A percentile compares a stretch with the other conserved stretches of the same genome.
phyloP scores from a whole-genome alignment of 768 basidiomycete species.

The Russula emetica region DNA sequence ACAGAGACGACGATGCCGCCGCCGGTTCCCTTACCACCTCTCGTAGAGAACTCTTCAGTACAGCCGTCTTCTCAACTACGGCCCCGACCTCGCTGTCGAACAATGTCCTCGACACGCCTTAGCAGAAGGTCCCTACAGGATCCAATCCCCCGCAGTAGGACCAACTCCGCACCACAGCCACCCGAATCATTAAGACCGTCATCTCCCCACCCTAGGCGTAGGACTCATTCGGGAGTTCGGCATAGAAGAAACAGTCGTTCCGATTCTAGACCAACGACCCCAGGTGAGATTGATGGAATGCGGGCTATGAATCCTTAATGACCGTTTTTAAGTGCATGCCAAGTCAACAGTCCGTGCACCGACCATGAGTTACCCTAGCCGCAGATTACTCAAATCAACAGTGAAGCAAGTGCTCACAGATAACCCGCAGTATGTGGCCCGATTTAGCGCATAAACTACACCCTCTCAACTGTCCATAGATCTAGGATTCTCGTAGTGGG shows the following conservation, averaged over 20 bases:
- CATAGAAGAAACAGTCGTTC: not conserved
- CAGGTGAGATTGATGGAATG: not conserved
- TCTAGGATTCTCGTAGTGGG: constrained; percentile 7
- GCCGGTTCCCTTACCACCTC: no score
- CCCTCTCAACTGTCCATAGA: not conserved
- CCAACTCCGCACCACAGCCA: not conserved
- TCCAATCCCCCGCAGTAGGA: no score
- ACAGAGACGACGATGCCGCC: no score
- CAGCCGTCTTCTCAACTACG: not conserved
- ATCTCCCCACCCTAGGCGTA: not conserved
- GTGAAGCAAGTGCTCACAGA: not conserved
- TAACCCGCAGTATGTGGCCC: not conserved
- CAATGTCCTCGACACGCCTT: no score
- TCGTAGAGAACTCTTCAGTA: not conserved
- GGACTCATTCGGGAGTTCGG: not conserved
- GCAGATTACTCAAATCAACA: not conserved
- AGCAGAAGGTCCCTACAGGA: no score
- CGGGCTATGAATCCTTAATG: not conserved
- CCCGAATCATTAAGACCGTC: not conserved
- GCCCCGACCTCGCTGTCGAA: not conserved
- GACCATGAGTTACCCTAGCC: not conserved
- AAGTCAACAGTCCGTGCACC: not conserved
- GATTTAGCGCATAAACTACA: not conserved
- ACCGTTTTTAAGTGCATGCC: not conserved
- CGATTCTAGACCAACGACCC: not conserved